A percentile compares a stretch with the other conserved stretches of the same genome.
Evolutionary conservation across 495 filamentous ascomycete species (phyloP).

Genomic region (Geoglossum glabrum): DNA sequence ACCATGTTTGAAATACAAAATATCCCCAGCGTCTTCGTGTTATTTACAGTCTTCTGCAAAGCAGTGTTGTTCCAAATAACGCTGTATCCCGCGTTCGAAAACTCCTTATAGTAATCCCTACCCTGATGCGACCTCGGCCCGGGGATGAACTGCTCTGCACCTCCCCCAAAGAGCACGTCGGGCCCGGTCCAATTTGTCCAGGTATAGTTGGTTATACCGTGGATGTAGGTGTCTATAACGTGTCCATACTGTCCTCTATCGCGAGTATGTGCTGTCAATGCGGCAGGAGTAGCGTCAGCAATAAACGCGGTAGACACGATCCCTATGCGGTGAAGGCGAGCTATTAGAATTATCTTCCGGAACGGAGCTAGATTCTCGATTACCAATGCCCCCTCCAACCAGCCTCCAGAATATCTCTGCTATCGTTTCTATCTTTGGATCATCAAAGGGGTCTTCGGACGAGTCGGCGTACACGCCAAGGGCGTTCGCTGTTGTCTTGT

Average conservation of each 20-base stretch:
- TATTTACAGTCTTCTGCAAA: slow-evolving; percentile 28
- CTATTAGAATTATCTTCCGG: background rate
- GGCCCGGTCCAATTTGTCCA: slow-evolving; percentile 47
- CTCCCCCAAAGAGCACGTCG: slow-evolving; percentile 53
- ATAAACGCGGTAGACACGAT: slow-evolving; percentile 50
- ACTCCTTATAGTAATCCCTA: slow-evolving; percentile 47
- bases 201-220: slow-evolving; percentile 31
- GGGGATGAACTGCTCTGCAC: slow-evolving; percentile 50
- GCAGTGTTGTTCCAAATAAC: slow-evolving; percentile 47
- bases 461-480: slow-evolving; percentile 55
- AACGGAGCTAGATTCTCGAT: background rate
- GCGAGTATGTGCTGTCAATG: slow-evolving; percentile 43
- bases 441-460: slow-evolving; percentile 41
- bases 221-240: slow-evolving; percentile 31
- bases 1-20: slow-evolving; percentile 43
- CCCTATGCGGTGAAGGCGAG: slow-evolving; percentile 8
- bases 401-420: slow-evolving; percentile 47
- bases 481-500: slow-evolving; percentile 55
- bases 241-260: slow-evolving; percentile 38
- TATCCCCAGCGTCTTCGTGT: slow-evolving; percentile 41
- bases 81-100: slow-evolving; percentile 42
- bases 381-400: slow-evolving; percentile 29
- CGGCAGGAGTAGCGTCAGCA: slow-evolving; percentile 54
- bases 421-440: slow-evolving; percentile 63
- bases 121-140: slow-evolving; percentile 30